Conservation (phyloP, 495 filamentous ascomycete species). For the Penicillium pancosmium region DNA sequence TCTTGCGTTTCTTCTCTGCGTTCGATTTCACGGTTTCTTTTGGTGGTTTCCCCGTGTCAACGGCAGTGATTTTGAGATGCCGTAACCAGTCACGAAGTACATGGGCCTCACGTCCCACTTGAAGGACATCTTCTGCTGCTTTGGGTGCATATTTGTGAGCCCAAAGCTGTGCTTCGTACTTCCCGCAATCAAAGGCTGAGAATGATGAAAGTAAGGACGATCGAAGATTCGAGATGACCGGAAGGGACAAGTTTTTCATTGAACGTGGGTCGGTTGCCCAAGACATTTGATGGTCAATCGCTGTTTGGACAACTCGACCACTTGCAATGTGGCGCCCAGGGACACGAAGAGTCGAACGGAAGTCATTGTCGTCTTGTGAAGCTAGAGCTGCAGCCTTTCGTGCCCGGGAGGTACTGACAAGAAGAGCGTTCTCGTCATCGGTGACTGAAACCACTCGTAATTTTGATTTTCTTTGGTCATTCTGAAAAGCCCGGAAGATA, state of each 20-base stretch:
- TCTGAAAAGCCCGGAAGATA: not conserved
- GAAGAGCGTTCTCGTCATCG: slow-evolving; percentile 40
- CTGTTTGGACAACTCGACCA: slow-evolving; percentile 34
- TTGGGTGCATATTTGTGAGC: slow-evolving; percentile 82
- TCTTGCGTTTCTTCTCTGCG: slow-evolving; percentile 56
- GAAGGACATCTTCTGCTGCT: slow-evolving; percentile 71
- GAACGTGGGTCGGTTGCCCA: slow-evolving; percentile 16
- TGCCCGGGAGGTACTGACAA: slow-evolving; percentile 21
- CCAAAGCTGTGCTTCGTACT: slow-evolving; percentile 78
- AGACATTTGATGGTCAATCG: slow-evolving; percentile 40
- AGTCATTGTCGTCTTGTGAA: not conserved
- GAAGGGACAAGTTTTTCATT: slow-evolving; percentile 18
- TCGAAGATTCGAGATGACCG: slow-evolving; percentile 63
- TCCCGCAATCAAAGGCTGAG: slow-evolving; percentile 78
- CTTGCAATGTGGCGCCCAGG: slow-evolving; percentile 41
- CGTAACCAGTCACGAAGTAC: slow-evolving; percentile 86
- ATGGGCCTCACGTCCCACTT: slow-evolving; percentile 68
- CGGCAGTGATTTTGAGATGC: slow-evolving; percentile 69
- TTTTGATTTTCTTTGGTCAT: slow-evolving; percentile 43
- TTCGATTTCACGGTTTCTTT: slow-evolving; percentile 47
- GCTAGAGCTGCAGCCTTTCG: slow-evolving; percentile 11
- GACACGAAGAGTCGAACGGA: slow-evolving; percentile 28
- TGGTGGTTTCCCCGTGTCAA: slow-evolving; percentile 61
- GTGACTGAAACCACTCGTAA: slow-evolving; percentile 31
- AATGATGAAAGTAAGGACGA: slow-evolving; percentile 58